These are phyloP conservation scores for Plantago coronopus DNA, from an alignment of 305 asterid species.

Conservation along the genomic window DNA sequence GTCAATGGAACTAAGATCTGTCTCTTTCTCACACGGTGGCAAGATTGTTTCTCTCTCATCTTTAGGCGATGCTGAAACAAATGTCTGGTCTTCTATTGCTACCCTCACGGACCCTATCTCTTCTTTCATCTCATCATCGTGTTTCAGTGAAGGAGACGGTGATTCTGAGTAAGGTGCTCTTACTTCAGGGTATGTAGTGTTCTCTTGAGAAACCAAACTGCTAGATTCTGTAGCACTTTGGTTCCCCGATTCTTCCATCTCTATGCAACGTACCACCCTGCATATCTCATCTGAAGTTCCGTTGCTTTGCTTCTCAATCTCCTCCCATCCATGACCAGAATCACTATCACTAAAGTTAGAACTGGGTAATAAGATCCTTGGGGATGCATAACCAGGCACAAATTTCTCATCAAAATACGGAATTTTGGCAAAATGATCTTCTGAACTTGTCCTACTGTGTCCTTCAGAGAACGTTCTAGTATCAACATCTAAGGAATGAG, in stretches of 20 bases:
- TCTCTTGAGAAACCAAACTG: constrained; percentile 30
- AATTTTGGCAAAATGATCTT: constrained; percentile 44
- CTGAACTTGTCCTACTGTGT: constrained; percentile 66
- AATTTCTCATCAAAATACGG: constrained; percentile 52
- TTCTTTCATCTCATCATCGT: constrained; percentile 26
- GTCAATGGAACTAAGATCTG: constrained; percentile 37
- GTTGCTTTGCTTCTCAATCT: constrained; percentile 61
- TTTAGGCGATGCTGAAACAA: constrained; percentile 14
- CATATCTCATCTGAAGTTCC: constrained; percentile 67
- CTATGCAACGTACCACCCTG: constrained; percentile 80
- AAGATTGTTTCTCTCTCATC: constrained; percentile 20
- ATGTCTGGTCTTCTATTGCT: constrained; percentile 22
- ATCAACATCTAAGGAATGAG: constrained; percentile 37
- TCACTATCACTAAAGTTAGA: constrained; percentile 58
- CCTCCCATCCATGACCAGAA: constrained; percentile 72
- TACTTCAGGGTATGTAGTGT: constrained; percentile 24
- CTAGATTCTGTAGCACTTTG: constrained; percentile 28
- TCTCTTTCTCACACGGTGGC: constrained; percentile 25
- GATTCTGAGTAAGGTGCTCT: constrained; percentile 21
- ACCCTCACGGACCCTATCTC: constrained; percentile 18
- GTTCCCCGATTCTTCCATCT: constrained; percentile 43
- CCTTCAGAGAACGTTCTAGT: constrained; percentile 44
- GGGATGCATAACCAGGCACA: constrained; percentile 33
- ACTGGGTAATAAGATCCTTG: constrained; percentile 32
- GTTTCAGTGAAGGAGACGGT: constrained; percentile 26